Conservation (phyloP, 75 land plant genomes). For the Isoetes taiwanensis region DNA sequence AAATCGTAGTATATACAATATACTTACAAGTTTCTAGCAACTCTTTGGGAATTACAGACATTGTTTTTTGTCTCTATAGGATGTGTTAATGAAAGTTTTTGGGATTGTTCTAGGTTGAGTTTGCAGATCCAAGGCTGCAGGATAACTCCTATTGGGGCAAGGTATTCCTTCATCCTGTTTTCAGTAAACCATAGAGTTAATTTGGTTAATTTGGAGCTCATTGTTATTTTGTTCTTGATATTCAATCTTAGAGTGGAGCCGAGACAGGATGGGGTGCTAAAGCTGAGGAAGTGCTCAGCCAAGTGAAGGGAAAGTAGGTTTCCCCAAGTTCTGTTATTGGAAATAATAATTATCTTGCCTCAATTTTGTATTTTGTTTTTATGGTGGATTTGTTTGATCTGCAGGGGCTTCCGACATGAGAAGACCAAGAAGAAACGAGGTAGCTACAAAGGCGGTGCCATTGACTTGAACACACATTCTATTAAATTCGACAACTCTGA, state of each 20-base stretch:
- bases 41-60: no score
- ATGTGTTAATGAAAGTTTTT: neutral
- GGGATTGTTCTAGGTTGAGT: constrained; percentile 29
- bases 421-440: constrained; percentile 98
- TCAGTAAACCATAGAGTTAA: neutral
- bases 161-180: constrained; percentile 21
- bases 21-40: no score
- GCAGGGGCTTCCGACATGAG: constrained; percentile 86
- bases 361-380: neutral
- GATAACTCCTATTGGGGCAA: constrained; percentile 92
- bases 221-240: neutral
- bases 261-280: constrained; percentile 83
- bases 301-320: constrained; percentile 72
- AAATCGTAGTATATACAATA: no score
- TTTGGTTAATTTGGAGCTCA: neutral
- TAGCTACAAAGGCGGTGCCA: constrained; percentile 64
- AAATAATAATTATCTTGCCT: neutral
- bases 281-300: constrained; percentile 80
- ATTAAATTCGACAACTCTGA: constrained; percentile 73
- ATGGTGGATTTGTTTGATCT: neutral
- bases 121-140: constrained; percentile 44
- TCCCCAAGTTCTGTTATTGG: neutral
- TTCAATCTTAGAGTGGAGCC: constrained; percentile 47
- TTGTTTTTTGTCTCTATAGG: neutral
- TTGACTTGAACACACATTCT: constrained; percentile 61